Evolutionary conservation across 768 basidiomycete species (phyloP).

Genomic region (Chalciporus piperatus): DNA sequence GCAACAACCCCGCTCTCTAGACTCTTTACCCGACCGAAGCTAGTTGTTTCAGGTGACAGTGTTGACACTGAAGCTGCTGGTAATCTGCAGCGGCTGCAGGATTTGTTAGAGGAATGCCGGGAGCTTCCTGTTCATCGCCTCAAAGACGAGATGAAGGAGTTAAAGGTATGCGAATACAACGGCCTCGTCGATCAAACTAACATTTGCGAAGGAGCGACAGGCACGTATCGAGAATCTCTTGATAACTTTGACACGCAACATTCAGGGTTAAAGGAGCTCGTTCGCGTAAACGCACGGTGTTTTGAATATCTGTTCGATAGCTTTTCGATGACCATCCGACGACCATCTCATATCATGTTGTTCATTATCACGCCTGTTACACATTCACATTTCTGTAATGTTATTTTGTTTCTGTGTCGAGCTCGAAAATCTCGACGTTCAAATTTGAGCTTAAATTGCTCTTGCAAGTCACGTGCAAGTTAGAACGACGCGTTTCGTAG

Average conservation of each 20-base stretch:
- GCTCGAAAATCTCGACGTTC: neutral
- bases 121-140: slow-evolving; percentile 63
- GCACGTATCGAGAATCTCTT: slow-evolving; percentile 74
- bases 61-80: slow-evolving; percentile 37
- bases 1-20: slow-evolving; percentile 25
- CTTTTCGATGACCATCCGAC: neutral
- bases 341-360: neutral
- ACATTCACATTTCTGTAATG: neutral
- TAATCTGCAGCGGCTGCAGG: slow-evolving; percentile 54
- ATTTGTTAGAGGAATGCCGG: slow-evolving; percentile 59
- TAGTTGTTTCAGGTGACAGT: slow-evolving; percentile 10
- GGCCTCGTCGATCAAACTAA: neutral
- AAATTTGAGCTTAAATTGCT: no score
- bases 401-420: neutral
- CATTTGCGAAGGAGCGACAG: slow-evolving; percentile 56
- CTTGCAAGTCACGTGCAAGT: neutral
- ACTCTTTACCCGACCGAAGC: slow-evolving; percentile 26
- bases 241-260: slow-evolving; percentile 63
- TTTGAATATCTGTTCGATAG: neutral
- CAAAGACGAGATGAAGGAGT: slow-evolving; percentile 79
- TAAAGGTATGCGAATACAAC: slow-evolving; percentile 51
- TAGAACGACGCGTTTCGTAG: no score
- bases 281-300: neutral
- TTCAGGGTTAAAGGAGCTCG: slow-evolving; percentile 41
- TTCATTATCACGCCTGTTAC: neutral